These are phyloP conservation scores for Phylloporus scabripes DNA, from an alignment of 768 basidiomycete species.

Conservation along the genomic window DNA sequence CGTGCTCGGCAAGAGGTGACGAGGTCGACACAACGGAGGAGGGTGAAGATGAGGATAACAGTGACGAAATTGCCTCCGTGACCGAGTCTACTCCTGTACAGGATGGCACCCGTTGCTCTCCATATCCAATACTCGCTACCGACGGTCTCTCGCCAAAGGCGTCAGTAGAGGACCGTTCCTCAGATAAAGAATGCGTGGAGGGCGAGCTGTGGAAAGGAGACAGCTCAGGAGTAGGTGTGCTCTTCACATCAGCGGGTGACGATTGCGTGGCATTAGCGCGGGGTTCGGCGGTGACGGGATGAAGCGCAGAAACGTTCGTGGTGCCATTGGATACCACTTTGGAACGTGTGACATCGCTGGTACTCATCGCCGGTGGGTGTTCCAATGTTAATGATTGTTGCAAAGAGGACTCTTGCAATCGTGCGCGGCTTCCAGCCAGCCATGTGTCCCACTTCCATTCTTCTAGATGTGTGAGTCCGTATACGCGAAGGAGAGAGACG, in stretches of 20 bases:
- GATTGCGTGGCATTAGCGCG: not conserved
- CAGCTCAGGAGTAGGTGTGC: not conserved
- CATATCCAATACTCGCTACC: not conserved
- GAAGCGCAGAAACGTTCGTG: slow-evolving; percentile 5
- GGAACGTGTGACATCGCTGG: not conserved
- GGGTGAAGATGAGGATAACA: slow-evolving; percentile 7
- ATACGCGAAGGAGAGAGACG: slow-evolving; percentile 85
- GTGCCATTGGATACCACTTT: not conserved
- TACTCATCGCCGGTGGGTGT: not conserved
- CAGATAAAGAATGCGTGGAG: not conserved
- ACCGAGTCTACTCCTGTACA: slow-evolving; percentile 9
- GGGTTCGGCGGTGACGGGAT: not conserved
- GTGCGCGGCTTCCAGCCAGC: slow-evolving; percentile 61
- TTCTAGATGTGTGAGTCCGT: slow-evolving; percentile 94
- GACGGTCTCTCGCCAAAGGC: not conserved
- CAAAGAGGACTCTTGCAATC: slow-evolving; percentile 31
- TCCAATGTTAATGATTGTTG: slow-evolving; percentile 23
- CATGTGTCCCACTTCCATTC: slow-evolving; percentile 91
- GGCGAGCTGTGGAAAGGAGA: not conserved
- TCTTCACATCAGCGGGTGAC: not conserved
- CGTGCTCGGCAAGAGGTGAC: not conserved
- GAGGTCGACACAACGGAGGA: slow-evolving; percentile 1
- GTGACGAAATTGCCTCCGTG: slow-evolving; percentile 22
- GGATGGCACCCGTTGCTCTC: not conserved
- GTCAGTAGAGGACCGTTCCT: not conserved